A percentile compares a stretch with the other conserved stretches of the same genome.
These are phyloP conservation scores for Globisporangium solare DNA, from an alignment of 352 stramenopile species.

Conservation along the genomic window DNA sequence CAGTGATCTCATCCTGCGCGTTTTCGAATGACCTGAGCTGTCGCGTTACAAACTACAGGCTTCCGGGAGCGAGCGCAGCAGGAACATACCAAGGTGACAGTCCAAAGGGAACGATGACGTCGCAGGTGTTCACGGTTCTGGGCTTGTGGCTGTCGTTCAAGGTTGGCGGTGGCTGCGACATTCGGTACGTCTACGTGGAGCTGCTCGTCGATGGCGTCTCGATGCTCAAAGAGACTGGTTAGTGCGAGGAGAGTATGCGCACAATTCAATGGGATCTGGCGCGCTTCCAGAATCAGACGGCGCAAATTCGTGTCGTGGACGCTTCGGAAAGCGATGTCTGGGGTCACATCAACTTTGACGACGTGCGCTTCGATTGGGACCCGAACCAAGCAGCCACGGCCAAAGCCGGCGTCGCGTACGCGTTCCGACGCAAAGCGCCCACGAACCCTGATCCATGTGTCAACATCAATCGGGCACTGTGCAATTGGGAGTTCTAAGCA, in stretches of 20 bases:
- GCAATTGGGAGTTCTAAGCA: conserved; percentile 87
- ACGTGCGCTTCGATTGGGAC: conserved; percentile 94
- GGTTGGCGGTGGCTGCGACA: conserved; percentile 94
- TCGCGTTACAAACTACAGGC: conserved; percentile 65
- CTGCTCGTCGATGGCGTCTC: conserved; percentile 91
- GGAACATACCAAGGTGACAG: conserved; percentile 88
- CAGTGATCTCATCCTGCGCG: conserved; percentile 37
- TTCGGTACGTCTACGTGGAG: conserved; percentile 90
- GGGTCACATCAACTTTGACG: conserved; percentile 97
- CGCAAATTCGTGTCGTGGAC: conserved; percentile 93
- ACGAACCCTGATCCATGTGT: conserved; percentile 47
- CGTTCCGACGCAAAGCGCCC: conserved; percentile 66
- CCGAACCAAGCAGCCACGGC: conserved; percentile 52
- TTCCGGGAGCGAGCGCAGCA: conserved; percentile 53
- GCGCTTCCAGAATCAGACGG: conserved; percentile 72
- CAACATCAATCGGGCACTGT: conserved; percentile 59
- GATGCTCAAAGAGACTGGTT: conserved; percentile 83
- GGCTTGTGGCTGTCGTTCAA: conserved; percentile 90
- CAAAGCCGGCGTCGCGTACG: conserved; percentile 74
- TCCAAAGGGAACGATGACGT: conserved; percentile 91
- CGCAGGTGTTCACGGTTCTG: conserved; percentile 90
- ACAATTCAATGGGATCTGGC: conserved; percentile 87
- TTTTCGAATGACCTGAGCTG: conserved; percentile 74
- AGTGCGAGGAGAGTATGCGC: conserved; percentile 90
- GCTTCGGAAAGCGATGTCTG: conserved; percentile 75